Evolutionary conservation across 768 basidiomycete species (phyloP), one percentile per base, ranked within the genome.

Genomic region (Lactarius sanguifluus): DNA sequence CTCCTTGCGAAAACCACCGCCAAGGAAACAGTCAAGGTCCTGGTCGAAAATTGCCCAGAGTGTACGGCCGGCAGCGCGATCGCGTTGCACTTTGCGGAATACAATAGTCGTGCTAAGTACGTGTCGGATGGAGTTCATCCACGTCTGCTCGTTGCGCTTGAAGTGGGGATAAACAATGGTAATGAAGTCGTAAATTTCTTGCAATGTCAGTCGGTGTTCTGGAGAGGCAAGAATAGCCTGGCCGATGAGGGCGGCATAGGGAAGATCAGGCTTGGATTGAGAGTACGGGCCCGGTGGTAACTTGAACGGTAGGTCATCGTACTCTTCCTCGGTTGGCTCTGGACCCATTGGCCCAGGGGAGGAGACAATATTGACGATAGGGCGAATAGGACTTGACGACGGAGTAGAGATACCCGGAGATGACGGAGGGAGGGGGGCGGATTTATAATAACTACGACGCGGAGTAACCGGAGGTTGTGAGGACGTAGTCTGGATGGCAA

Each of bases 61-160:
- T 28, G 91, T 92, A 57, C 93, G 85, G 40, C 94, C 92, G 40
- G 90, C 83, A 30, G 86, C 82, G 15, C 89, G 85, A 65, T 92
- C 88, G 25, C 94, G 81, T 3, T 87, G 85, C 0, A 90, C 86
- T 71, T 96, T 97, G 69, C 93, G 86, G 76, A 97, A 98, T 72
- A 90, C 90, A 43, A 90, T 86, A 54, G 96, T 96, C 3, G 95
- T 93, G 69, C 92, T 94, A 30, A 98, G 83, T 57, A 96, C 95
- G 77, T 98, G 96, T n/a, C 96, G 86, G 66, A 98, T 94, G 63
- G 94, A 96, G 77, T 97, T 97, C 87, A 96, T 95, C 96, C 96
- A 98, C 7, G 94, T 96, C 4, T 90, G 85, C 72, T 98, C 95
- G 25, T 90, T 90, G 65, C 91, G 89, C 77, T 94, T 93, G 79